Percentiles rank a stretch among this genome's conserved stretches.
phyloP scores from a whole-genome alignment of 164 flowering plant species.

The Protea cynaroides region DNA sequence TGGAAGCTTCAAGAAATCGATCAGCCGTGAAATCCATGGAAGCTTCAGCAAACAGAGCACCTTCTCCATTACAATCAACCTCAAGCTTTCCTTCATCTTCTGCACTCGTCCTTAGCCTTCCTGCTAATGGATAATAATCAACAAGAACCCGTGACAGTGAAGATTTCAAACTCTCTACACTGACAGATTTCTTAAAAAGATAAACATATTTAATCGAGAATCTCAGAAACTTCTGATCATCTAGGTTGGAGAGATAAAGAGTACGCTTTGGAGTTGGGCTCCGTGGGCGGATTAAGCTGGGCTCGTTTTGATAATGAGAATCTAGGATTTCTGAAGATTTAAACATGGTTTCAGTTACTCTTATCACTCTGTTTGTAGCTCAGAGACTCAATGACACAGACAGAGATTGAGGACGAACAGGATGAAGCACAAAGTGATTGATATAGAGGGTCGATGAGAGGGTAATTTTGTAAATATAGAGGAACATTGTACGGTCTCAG shows the following conservation, averaged over 20 bases:
- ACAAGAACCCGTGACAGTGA: slow-evolving; percentile 67
- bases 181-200: slow-evolving; percentile 39
- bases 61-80: slow-evolving; percentile 78
- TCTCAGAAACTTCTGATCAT: slow-evolving; percentile 78
- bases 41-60: slow-evolving; percentile 82
- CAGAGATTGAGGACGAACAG: slow-evolving; percentile 5
- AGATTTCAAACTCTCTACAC: slow-evolving; percentile 30
- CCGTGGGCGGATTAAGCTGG: slow-evolving; percentile 45
- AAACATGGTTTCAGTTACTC: slow-evolving; percentile 25
- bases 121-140: slow-evolving; percentile 90
- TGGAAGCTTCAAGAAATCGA: slow-evolving; percentile 47
- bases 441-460: slow-evolving; percentile 2
- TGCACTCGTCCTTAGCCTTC: slow-evolving; percentile 44
- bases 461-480: slow-evolving; percentile 14
- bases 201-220: slow-evolving; percentile 81
- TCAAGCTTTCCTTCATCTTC: slow-evolving; percentile 56
- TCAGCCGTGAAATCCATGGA: slow-evolving; percentile 59
- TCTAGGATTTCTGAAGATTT: slow-evolving; percentile 60
- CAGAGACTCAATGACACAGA: not conserved
- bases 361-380: not conserved
- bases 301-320: slow-evolving; percentile 37
- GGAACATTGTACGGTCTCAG: slow-evolving; percentile 11
- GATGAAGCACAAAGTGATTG: slow-evolving; percentile 1
- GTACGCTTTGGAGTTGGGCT: slow-evolving; percentile 58
- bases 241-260: slow-evolving; percentile 77